A percentile compares a stretch with the other conserved stretches of the same genome.
Evolutionary conservation across 1,139 yeast species (phyloP).

Genomic region (Yamadazyma atmosphaerica): DNA sequence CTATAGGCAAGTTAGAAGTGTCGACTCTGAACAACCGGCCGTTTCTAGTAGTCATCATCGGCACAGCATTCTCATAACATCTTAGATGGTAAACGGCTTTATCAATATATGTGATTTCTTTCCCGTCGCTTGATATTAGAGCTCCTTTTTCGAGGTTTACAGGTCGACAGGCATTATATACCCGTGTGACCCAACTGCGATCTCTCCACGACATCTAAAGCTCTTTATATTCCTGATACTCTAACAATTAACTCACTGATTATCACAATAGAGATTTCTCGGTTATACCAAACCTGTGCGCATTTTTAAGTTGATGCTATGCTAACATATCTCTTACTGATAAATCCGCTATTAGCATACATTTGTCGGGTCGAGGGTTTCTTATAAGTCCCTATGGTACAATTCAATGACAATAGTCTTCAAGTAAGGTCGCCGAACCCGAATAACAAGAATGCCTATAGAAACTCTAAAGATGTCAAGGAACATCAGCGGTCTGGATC

Average conservation of each 20-base stretch:
- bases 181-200: slow-evolving; percentile 23
- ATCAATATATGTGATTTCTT: slow-evolving; percentile 19
- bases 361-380: no score
- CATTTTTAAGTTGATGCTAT: no score
- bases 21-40: slow-evolving; percentile 31
- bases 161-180: slow-evolving; percentile 34
- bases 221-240: not conserved
- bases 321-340: no score
- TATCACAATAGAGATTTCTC: not conserved
- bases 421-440: slow-evolving; percentile 1
- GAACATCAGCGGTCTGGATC: slow-evolving; percentile 31
- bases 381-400: not conserved
- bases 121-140: slow-evolving; percentile 28
- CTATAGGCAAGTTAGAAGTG: slow-evolving; percentile 38
- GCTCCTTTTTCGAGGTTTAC: slow-evolving; percentile 35
- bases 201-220: slow-evolving; percentile 40
- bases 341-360: no score
- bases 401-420: not conserved
- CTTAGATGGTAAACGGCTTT: slow-evolving; percentile 31
- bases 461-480: not conserved
- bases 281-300: no score
- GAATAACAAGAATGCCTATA: not conserved
- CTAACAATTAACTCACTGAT: no score
- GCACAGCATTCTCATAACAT: slow-evolving; percentile 39
- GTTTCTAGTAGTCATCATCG: slow-evolving; percentile 44